Percentiles rank a stretch among this genome's conserved stretches.
Evolutionary conservation across 2,329 filamentous ascomycete genomes (phyloP).

Genomic region (Aspergillus latus): DNA sequence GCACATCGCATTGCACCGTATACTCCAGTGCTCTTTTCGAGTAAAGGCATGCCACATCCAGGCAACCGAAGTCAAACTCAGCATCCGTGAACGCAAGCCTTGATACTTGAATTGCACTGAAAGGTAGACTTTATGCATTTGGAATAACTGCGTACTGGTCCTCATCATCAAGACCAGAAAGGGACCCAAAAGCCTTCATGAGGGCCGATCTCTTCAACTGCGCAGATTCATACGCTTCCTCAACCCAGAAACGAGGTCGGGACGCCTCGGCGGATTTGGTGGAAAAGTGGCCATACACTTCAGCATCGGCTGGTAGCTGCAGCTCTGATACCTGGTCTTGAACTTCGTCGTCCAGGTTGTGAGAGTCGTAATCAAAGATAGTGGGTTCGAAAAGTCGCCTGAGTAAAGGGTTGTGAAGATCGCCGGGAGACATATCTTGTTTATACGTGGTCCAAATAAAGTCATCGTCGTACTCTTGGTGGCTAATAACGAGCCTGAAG

Average conservation of each 20-base stretch:
- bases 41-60: too few species aligned
- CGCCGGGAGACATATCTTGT: not conserved
- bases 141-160: not conserved
- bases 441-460: constrained; percentile 23
- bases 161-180: not conserved
- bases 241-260: not conserved
- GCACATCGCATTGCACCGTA: not conserved
- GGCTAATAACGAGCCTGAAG: constrained; percentile 15
- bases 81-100: too few species aligned
- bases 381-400: constrained; percentile 18
- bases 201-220: not conserved
- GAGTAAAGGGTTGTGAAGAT: constrained; percentile 16
- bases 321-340: not conserved
- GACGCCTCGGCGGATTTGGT: too few species aligned
- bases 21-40: too few species aligned
- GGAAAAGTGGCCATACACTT: not conserved
- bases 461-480: constrained; percentile 29
- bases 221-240: not conserved
- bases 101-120: too few species aligned
- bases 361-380: not conserved
- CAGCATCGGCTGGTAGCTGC: not conserved
- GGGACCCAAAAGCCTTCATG: not conserved
- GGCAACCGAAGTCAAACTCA: too few species aligned
- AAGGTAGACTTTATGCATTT: not conserved
- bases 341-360: not conserved